Evolutionary conservation across 352 stramenopile species (phyloP), one percentile per base, ranked within the genome.

Genomic region (Blastocystis sp.): DNA sequence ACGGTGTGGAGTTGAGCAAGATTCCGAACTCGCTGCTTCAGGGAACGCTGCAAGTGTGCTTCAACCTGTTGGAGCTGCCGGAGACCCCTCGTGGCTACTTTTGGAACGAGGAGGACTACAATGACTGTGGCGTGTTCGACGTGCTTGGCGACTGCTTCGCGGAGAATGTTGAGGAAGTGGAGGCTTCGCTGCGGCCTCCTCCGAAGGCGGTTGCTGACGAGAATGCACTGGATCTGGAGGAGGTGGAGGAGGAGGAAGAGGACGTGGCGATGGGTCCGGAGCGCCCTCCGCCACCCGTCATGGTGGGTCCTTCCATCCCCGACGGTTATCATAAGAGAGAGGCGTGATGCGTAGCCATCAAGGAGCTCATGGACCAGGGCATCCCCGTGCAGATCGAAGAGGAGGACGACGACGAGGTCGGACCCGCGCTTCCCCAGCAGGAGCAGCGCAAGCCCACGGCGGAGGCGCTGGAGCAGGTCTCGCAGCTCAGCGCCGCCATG

Each of bases 1-100:
- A 82, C 28, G 48, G 45, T 24, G 74, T 82, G 2, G 57, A 82
- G 10, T 48, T 82, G 38, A 66, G 21, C 52, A 82, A 82, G 45
- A 34, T 82, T 19, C 40, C 74, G 21, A 82, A 82, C 45, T 82
- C 74, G 57, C 59, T 82, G 14, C 38, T 82, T 69, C 74, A 82
- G 45, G 74, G 74, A 69, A 82, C 74, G 21, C 74, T 82, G 28
- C 74, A 68, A 43, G 52, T 82, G 1, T 28, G 64, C 24, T 82
- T 82, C 38, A 17, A 48, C 10, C 54, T 82, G 14, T n/a, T 82
- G 43, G 43, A 17, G 14, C 4, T 82, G 34, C 74, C 74, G 24
- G 11, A 69, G 43, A 82, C 74, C 2, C 68, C 68, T 66, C 74
- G 74, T 68, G 74, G 74, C 54, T 82, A 68, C 28, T 66, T 82